Conservation (phyloP, 345 rosid genomes). For the Bruguiera gymnorhiza region DNA sequence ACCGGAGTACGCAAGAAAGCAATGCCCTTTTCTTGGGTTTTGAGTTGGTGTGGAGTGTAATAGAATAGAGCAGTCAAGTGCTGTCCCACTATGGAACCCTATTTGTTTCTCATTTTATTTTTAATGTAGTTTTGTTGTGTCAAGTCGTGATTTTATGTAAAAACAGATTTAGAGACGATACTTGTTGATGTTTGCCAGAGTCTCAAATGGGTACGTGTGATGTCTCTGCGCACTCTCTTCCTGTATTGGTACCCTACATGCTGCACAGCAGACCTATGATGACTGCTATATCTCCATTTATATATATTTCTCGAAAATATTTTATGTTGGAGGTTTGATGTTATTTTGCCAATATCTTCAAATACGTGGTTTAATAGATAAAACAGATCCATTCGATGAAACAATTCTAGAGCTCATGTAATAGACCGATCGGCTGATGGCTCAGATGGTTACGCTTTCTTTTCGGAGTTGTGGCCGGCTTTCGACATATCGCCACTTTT, state of each 20-base stretch:
- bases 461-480: no score
- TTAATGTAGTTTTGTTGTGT: conserved; percentile 18
- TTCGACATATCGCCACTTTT: no score
- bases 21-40: conserved; percentile 26
- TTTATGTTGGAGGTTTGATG: no score
- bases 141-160: conserved; percentile 23
- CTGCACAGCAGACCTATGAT: no score
- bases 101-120: conserved; percentile 4
- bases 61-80: conserved; percentile 1
- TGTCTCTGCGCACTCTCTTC: not conserved
- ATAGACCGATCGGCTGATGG: no score
- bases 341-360: no score
- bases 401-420: no score
- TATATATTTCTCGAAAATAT: no score
- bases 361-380: no score
- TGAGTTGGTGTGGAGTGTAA: conserved; percentile 30
- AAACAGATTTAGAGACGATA: conserved; percentile 29
- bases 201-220: conserved; percentile 8
- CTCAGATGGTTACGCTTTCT: no score
- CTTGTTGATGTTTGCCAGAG: conserved; percentile 5
- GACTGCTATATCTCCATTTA: no score
- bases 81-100: conserved; percentile 26
- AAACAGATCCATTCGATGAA: no score
- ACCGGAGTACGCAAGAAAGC: conserved; percentile 35
- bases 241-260: not conserved